A percentile compares a stretch with the other conserved stretches of the same genome.
These are phyloP conservation scores for Alternaria hordeiaustralica DNA, from an alignment of 2,329 filamentous ascomycete genomes.

Conservation along the genomic window DNA sequence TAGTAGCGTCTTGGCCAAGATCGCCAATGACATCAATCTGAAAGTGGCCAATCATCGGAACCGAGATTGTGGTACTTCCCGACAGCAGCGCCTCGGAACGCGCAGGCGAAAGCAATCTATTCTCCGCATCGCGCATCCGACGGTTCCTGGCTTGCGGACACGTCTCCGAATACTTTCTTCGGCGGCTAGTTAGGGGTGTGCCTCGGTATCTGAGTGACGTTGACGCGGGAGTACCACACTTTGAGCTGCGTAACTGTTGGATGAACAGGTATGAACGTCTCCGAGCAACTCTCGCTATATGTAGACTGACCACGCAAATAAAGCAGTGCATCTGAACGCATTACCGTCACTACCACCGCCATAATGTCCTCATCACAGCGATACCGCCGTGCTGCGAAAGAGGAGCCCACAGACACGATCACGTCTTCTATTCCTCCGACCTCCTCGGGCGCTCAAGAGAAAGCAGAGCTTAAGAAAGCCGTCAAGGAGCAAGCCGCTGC, in stretches of 20 bases:
- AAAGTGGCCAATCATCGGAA: slow-evolving; percentile 22
- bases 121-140: slow-evolving; percentile 11
- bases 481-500: slow-evolving; percentile 30
- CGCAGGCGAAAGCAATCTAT: slow-evolving; percentile 22
- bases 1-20: neutral
- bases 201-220: neutral
- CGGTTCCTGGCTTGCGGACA: slow-evolving; percentile 10
- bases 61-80: slow-evolving; percentile 15
- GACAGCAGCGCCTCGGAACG: neutral
- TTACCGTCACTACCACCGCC: neutral
- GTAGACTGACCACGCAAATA: neutral
- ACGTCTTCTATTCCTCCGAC: slow-evolving; percentile 15
- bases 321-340: neutral
- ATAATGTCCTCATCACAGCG: slow-evolving; percentile 32
- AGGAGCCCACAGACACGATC: slow-evolving; percentile 8
- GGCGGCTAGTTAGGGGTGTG: neutral
- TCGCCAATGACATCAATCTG: slow-evolving; percentile 19
- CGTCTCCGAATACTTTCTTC: slow-evolving; percentile 6
- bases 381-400: slow-evolving; percentile 27
- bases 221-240: neutral
- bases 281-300: neutral
- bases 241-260: neutral
- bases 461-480: slow-evolving; percentile 34
- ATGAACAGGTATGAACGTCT: neutral
- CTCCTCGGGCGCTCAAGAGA: slow-evolving; percentile 23